Percentiles rank a stretch among this genome's conserved stretches.
Conservation (phyloP, 208 protist species). For the Acanthamoeba lenticulata region DNA sequence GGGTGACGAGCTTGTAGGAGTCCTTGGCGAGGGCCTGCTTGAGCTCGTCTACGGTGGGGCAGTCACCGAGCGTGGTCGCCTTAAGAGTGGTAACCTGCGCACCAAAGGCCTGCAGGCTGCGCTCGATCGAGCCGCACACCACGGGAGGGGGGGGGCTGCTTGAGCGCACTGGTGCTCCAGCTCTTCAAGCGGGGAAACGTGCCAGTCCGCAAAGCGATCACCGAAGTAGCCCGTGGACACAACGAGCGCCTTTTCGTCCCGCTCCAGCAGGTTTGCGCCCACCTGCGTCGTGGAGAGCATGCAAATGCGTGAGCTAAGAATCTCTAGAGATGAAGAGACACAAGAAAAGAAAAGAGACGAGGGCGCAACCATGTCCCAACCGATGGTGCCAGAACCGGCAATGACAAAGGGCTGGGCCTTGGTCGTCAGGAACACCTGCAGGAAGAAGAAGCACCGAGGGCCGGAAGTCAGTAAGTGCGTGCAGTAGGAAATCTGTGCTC, state of each 20-base stretch:
- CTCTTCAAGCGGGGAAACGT: not conserved
- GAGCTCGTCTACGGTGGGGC: slow-evolving; percentile 47
- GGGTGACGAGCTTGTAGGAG: slow-evolving; percentile 52
- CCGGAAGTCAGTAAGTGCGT: no score
- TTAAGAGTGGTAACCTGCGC: slow-evolving; percentile 9
- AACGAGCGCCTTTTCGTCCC: slow-evolving; percentile 62
- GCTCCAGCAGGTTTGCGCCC: slow-evolving; percentile 14
- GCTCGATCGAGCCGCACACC: not conserved
- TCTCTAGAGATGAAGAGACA: not conserved
- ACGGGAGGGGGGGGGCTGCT: no score
- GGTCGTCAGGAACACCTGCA: slow-evolving; percentile 54
- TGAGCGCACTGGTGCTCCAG: no score
- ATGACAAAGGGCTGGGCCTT: slow-evolving; percentile 68
- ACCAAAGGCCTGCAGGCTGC: slow-evolving; percentile 38
- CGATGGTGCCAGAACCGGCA: slow-evolving; percentile 68
- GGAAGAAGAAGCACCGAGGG: no score
- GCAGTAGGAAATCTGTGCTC: no score
- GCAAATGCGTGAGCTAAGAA: not conserved
- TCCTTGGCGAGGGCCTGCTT: not conserved
- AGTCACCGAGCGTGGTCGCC: slow-evolving; percentile 45
- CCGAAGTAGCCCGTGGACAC: slow-evolving; percentile 72
- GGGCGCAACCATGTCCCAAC: slow-evolving; percentile 60
- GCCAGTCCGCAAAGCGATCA: slow-evolving; percentile 69
- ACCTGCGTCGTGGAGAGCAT: not conserved
- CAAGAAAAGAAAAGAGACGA: not conserved